Conservation (phyloP, 177 flowering plant species). For the Tripterygium wilfordii region DNA sequence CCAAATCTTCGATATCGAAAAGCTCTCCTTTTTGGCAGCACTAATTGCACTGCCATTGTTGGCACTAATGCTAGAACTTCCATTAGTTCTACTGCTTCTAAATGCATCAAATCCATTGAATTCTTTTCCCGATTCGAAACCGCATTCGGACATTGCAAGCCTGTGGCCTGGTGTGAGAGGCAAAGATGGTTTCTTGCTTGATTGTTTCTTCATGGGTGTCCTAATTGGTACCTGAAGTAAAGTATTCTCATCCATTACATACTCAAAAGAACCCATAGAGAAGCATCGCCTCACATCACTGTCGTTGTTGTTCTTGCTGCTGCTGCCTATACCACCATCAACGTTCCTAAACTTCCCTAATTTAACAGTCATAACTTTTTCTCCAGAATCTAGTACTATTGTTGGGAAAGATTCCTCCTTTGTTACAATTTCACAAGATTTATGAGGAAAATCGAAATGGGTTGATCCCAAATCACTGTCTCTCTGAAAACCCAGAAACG, state of each 20-base stretch:
- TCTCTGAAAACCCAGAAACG: conserved; percentile 27
- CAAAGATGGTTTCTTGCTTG: conserved; percentile 38
- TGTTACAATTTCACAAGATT: conserved; percentile 27
- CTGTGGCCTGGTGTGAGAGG: conserved; percentile 54
- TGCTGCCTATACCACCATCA: conserved; percentile 32
- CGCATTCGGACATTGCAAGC: conserved; percentile 76
- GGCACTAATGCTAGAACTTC: conserved; percentile 8
- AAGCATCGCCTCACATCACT: conserved; percentile 75
- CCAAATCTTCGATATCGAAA: conserved; percentile 77
- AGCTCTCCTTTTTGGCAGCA: conserved; percentile 52
- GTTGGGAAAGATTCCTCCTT: conserved; percentile 21
- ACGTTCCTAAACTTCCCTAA: conserved; percentile 81
- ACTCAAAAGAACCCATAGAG: conserved; percentile 92
- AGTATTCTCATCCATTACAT: conserved; percentile 71
- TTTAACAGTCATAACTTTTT: conserved; percentile 65
- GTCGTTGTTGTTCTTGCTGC: conserved; percentile 23
- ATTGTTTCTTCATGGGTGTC: conserved; percentile 34
- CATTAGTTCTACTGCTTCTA: conserved; percentile 14
- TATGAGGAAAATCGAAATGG: conserved; percentile 17
- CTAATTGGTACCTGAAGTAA: conserved; percentile 61
- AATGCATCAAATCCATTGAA: conserved; percentile 41
- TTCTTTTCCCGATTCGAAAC: conserved; percentile 52
- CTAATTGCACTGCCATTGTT: conserved; percentile 16
- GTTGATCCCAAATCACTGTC: conserved; percentile 35
- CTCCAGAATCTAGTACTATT: conserved; percentile 20